phyloP scores from a whole-genome alignment of 352 stramenopile species.

The Phytophthora tubulina region DNA sequence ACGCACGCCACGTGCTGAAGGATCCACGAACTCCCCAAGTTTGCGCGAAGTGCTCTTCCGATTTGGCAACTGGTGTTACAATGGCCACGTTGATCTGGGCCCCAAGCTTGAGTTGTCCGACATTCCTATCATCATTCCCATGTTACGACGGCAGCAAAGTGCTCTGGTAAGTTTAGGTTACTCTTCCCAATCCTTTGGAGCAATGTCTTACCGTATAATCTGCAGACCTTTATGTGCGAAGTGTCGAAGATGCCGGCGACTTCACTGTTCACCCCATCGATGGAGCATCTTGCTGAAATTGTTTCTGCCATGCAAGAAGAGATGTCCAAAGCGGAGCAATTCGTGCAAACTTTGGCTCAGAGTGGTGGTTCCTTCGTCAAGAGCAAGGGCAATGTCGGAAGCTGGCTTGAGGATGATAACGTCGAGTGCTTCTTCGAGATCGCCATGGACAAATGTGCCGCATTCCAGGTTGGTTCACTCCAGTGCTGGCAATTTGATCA shows the following conservation, averaged over 20 bases:
- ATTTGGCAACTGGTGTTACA: conserved; percentile 97
- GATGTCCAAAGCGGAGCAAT: conserved; percentile 83
- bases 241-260: conserved; percentile 90
- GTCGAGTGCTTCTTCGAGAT: conserved; percentile 95
- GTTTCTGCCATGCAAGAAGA: conserved; percentile 90
- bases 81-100: conserved; percentile 91
- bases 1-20: conserved; percentile 57
- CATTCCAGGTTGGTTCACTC: conserved; percentile 57
- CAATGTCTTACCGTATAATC: neutral
- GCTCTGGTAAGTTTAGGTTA: conserved; percentile 68
- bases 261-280: conserved; percentile 88
- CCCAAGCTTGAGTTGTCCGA: conserved; percentile 91
- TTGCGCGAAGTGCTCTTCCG: conserved; percentile 94
- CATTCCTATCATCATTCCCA: conserved; percentile 95
- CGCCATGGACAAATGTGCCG: conserved; percentile 71
- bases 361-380: conserved; percentile 68
- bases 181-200: neutral
- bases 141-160: conserved; percentile 93
- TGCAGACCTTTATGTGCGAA: conserved; percentile 93
- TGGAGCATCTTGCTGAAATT: conserved; percentile 87
- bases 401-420: conserved; percentile 93
- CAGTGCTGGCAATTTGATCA: neutral
- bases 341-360: conserved; percentile 71
- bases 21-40: conserved; percentile 44
- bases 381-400: conserved; percentile 53